Evolutionary conservation across 2,329 filamentous ascomycete genomes (phyloP).

Genomic region (Claviceps pazoutovae): DNA sequence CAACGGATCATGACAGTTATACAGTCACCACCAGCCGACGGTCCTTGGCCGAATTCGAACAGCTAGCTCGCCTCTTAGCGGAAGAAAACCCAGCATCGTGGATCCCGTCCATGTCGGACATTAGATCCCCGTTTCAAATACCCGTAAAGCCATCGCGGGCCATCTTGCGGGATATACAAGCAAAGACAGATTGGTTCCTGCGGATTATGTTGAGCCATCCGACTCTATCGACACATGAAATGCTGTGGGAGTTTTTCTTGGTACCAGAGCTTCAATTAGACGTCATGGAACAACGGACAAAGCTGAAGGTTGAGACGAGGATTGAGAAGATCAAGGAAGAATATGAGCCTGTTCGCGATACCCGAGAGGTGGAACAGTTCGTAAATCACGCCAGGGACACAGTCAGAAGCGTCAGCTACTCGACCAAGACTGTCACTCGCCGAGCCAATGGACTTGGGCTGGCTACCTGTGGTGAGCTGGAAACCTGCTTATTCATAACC

Average conservation of each 20-base stretch:
- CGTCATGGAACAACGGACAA: slow-evolving; percentile 79
- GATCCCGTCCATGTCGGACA: slow-evolving; percentile 65
- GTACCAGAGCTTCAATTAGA: slow-evolving; percentile 85
- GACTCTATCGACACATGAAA: slow-evolving; percentile 89
- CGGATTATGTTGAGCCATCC: slow-evolving; percentile 76
- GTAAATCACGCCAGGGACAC: slow-evolving; percentile 83
- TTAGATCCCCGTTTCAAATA: slow-evolving; percentile 82
- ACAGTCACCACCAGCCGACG: slow-evolving; percentile 90
- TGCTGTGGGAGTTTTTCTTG: slow-evolving; percentile 97
- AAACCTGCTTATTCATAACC: no score
- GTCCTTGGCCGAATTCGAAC: slow-evolving; percentile 81
- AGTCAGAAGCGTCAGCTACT: slow-evolving; percentile 70
- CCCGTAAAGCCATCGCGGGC: slow-evolving; percentile 82
- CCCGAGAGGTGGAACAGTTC: slow-evolving; percentile 84
- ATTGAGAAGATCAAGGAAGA: slow-evolving; percentile 80
- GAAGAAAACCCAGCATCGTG: slow-evolving; percentile 92
- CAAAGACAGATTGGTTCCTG: slow-evolving; percentile 75
- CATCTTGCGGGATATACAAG: slow-evolving; percentile 74
- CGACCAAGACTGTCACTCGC: slow-evolving; percentile 69
- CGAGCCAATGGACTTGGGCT: slow-evolving; percentile 62
- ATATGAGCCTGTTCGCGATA: slow-evolving; percentile 68
- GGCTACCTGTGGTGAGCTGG: slow-evolving; percentile 39
- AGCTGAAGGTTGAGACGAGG: slow-evolving; percentile 71
- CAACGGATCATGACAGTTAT: slow-evolving; percentile 66
- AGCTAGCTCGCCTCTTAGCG: slow-evolving; percentile 67